Conservation (phyloP, 805 yeast species). For the Sungouiozyma intestinalis region DNA sequence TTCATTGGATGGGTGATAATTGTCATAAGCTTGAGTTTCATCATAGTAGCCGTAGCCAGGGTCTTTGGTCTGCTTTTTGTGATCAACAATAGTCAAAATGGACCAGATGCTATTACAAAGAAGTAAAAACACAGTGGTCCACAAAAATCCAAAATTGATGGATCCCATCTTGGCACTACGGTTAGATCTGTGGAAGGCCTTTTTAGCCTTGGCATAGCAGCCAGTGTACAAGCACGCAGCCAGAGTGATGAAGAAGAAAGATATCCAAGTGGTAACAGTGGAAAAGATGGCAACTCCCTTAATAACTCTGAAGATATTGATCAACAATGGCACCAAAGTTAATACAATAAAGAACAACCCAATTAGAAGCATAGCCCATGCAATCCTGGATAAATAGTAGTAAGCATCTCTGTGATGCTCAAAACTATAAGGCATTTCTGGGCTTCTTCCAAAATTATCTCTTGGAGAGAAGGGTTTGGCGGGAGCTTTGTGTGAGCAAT, state of each 20-base stretch:
- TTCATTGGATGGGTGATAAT: neutral
- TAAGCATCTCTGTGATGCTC: conserved; percentile 38
- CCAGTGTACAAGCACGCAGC: conserved; percentile 45
- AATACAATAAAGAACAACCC: conserved; percentile 45
- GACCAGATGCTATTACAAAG: conserved; percentile 16
- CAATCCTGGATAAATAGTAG: conserved; percentile 59
- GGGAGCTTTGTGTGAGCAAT: conserved; percentile 48
- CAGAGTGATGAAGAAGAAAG: conserved; percentile 36
- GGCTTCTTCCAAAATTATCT: conserved; percentile 51
- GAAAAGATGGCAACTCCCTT: conserved; percentile 14
- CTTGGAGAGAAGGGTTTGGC: conserved; percentile 83
- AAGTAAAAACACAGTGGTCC: conserved; percentile 33
- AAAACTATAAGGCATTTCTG: conserved; percentile 46
- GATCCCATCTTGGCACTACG: conserved; percentile 35
- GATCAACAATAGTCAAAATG: conserved; percentile 8
- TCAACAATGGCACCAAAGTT: conserved; percentile 33
- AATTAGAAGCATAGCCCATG: conserved; percentile 52
- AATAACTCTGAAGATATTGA: conserved; percentile 14
- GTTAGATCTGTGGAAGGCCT: conserved; percentile 37
- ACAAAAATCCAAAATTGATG: conserved; percentile 47
- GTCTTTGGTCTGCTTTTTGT: conserved; percentile 4
- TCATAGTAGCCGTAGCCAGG: conserved; percentile 1
- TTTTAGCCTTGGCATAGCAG: conserved; percentile 43
- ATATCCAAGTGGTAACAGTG: conserved; percentile 21
- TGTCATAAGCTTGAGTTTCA: conserved; percentile 5